Percentiles rank a stretch among this genome's conserved stretches.
phyloP scores from a whole-genome alignment of 2,329 filamentous ascomycete genomes.

The Fusarium kyushuense region DNA sequence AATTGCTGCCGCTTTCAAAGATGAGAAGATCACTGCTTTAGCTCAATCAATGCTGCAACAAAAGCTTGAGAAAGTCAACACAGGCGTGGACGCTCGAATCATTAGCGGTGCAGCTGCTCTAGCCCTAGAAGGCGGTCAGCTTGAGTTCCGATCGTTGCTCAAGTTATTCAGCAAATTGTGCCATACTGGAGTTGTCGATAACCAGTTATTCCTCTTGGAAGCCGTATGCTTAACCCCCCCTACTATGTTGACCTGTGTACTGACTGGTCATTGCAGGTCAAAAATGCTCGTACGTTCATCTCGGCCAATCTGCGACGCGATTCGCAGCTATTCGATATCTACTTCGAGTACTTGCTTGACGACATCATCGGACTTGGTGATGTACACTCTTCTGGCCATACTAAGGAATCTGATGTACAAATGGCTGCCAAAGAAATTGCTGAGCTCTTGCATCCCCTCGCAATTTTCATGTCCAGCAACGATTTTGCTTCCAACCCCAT shows the following conservation, averaged over 20 bases:
- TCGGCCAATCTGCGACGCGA: slow-evolving; percentile 75
- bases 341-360: slow-evolving; percentile 85
- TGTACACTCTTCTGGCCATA: slow-evolving; percentile 77
- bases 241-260: neutral
- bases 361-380: slow-evolving; percentile 92
- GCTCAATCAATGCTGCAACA: slow-evolving; percentile 97
- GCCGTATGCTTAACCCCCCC: slow-evolving; percentile 68
- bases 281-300: slow-evolving; percentile 82
- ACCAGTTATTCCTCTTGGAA: slow-evolving; percentile 74
- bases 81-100: slow-evolving; percentile 84
- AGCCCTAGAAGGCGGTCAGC: slow-evolving; percentile 79
- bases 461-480: slow-evolving; percentile 80
- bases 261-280: slow-evolving; percentile 64
- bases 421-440: slow-evolving; percentile 88
- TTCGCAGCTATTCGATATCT: slow-evolving; percentile 84
- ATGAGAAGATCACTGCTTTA: slow-evolving; percentile 92
- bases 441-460: slow-evolving; percentile 88
- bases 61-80: slow-evolving; percentile 88
- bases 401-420: slow-evolving; percentile 82
- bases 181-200: slow-evolving; percentile 77
- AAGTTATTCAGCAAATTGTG: slow-evolving; percentile 84
- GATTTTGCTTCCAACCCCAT: slow-evolving; percentile 64
- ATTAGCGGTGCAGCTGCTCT: slow-evolving; percentile 84
- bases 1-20: slow-evolving; percentile 83
- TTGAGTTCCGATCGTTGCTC: slow-evolving; percentile 87